These are phyloP conservation scores for Stygiomarasmius scandens DNA, from an alignment of 1,284 basidiomycete genomes.

Conservation along the genomic window DNA sequence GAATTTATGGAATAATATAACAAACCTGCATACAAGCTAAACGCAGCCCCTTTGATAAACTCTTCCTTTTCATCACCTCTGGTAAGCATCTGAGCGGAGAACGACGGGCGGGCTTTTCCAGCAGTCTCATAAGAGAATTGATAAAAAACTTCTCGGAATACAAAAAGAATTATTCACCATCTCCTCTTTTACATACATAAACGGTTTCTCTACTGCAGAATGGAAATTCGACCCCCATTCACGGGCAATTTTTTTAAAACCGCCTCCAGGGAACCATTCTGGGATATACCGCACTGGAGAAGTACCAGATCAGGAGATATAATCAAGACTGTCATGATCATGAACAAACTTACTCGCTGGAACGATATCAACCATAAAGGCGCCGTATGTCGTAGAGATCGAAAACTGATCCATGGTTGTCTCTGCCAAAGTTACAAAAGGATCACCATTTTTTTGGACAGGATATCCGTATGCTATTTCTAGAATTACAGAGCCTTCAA, in stretches of 20 bases:
- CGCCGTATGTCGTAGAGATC: background rate
- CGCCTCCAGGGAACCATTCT: conserved; percentile 3
- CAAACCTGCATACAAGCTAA: background rate
- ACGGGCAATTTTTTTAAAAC: conserved; percentile 4
- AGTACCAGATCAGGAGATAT: background rate
- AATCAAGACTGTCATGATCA: no score
- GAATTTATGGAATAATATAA: background rate
- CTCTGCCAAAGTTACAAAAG: background rate
- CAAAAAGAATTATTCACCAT: background rate
- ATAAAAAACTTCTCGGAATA: background rate
- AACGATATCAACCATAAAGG: background rate
- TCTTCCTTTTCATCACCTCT: background rate
- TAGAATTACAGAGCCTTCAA: background rate
- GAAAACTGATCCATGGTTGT: background rate
- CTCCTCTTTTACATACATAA: background rate
- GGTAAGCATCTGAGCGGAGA: background rate
- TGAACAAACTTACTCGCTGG: background rate
- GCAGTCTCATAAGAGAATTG: background rate
- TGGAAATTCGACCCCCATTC: background rate
- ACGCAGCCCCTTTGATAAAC: background rate
- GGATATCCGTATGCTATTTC: background rate
- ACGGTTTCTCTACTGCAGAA: background rate
- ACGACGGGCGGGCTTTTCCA: background rate
- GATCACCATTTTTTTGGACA: background rate
- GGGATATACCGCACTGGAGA: conserved; percentile 5